Conservation (phyloP, 257 asterid genomes). For the Fraxinus americana region DNA sequence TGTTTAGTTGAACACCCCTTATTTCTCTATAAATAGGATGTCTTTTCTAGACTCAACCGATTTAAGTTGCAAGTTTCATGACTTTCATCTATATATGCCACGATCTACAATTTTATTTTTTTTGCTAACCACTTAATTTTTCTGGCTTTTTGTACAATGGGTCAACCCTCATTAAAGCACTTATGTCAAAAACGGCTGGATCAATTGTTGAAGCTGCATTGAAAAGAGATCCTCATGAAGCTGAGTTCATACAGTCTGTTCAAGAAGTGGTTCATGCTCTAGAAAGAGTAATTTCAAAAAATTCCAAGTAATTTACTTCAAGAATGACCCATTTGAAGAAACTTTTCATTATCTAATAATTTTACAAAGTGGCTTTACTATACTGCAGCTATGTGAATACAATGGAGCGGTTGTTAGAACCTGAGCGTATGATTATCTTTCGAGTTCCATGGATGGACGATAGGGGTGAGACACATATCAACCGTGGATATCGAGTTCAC, state of each 20-base stretch:
- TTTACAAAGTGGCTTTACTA: conserved; percentile 28
- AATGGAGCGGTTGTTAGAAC: conserved; percentile 95
- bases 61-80: conserved; percentile 18
- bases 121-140: not conserved
- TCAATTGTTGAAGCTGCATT: conserved; percentile 94
- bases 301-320: conserved; percentile 63
- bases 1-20: not conserved
- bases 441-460: conserved; percentile 99
- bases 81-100: conserved; percentile 8
- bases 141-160: conserved; percentile 32
- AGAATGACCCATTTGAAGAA: not conserved
- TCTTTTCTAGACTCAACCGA: not conserved
- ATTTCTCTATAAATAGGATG: not conserved
- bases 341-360: conserved; percentile 7
- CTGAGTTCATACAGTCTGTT: conserved; percentile 87
- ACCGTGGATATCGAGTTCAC: conserved; percentile 93
- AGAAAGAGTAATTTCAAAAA: conserved; percentile 96
- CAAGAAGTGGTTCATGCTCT: conserved; percentile 96
- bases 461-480: conserved; percentile 91
- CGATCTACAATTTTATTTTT: conserved; percentile 5
- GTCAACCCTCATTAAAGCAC: conserved; percentile 62
- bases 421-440: conserved; percentile 84
- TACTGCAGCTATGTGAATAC: conserved; percentile 78
- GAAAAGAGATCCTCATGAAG: conserved; percentile 96
- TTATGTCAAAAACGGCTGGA: conserved; percentile 99